phyloP scores from a whole-genome alignment of 2,329 filamentous ascomycete species.

The Hymenoscyphus fructigenus region DNA sequence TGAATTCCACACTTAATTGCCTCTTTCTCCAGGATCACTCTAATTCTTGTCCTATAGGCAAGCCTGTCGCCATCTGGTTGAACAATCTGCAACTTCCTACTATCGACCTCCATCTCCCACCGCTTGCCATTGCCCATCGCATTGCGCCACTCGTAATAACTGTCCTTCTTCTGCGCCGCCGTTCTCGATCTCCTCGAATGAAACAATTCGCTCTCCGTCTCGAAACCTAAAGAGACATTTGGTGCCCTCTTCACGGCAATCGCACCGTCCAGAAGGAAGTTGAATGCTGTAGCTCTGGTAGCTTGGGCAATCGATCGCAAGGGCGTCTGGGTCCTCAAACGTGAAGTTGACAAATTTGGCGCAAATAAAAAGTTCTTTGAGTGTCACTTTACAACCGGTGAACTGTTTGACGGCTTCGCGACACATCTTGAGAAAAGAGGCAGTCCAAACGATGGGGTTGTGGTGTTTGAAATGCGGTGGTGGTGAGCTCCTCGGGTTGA shows the following conservation, averaged over 20 bases:
- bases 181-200: background rate
- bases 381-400: background rate
- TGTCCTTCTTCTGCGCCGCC: background rate
- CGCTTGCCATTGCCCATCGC: background rate
- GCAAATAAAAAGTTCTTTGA: background rate
- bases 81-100: background rate
- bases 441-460: background rate
- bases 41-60: background rate
- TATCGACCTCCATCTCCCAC: background rate
- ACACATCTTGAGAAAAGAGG: background rate
- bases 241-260: background rate
- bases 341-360: background rate
- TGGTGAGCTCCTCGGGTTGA: background rate
- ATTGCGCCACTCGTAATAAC: background rate
- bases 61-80: background rate
- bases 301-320: background rate
- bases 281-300: background rate
- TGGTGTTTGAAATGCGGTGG: background rate
- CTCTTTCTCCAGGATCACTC: background rate
- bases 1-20: background rate
- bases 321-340: background rate
- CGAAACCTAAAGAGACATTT: background rate
- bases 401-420: background rate
- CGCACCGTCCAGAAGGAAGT: background rate
- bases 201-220: conserved; percentile 1